These are phyloP conservation scores for Sporothrix luriei DNA, from an alignment of 2,329 filamentous ascomycete genomes.

Conservation along the genomic window DNA sequence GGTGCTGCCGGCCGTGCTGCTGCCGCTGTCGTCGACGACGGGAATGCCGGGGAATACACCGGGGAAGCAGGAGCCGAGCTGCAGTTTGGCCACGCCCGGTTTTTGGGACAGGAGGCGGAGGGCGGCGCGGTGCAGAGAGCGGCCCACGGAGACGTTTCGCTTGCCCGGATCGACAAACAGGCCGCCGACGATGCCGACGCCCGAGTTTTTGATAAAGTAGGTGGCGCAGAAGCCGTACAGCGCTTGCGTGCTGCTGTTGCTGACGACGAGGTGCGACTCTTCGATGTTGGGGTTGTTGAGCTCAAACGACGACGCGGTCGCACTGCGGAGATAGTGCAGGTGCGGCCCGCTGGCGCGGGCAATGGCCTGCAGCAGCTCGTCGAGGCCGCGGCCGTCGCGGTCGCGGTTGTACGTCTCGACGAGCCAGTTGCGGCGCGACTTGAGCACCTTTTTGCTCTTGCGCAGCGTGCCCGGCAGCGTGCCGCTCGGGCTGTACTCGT, in stretches of 20 bases:
- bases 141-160: constrained; percentile 85
- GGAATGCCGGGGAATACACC: constrained; percentile 88
- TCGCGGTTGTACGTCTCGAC: constrained; percentile 85
- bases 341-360: constrained; percentile 68
- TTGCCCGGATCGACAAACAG: constrained; percentile 88
- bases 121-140: constrained; percentile 84
- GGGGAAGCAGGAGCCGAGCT: constrained; percentile 78
- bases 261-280: constrained; percentile 86
- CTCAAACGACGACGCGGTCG: constrained; percentile 74
- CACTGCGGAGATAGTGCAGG: constrained; percentile 69
- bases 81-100: constrained; percentile 73
- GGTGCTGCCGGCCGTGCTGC: constrained; percentile 28
- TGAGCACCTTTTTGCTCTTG: constrained; percentile 82
- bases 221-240: constrained; percentile 92
- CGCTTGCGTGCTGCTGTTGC: constrained; percentile 88
- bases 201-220: constrained; percentile 72
- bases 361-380: constrained; percentile 72
- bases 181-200: constrained; percentile 74
- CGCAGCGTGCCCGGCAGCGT: constrained; percentile 73
- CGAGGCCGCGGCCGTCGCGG: constrained; percentile 71
- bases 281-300: constrained; percentile 67
- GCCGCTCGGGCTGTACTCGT: constrained; percentile 65
- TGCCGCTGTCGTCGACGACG: constrained; percentile 50
- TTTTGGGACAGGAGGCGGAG: constrained; percentile 72
- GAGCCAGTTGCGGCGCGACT: constrained; percentile 92